Base-by-base conservation (phyloP, 768 basidiomycete genomes). In the Phlebiopsis gigantea region DNA sequence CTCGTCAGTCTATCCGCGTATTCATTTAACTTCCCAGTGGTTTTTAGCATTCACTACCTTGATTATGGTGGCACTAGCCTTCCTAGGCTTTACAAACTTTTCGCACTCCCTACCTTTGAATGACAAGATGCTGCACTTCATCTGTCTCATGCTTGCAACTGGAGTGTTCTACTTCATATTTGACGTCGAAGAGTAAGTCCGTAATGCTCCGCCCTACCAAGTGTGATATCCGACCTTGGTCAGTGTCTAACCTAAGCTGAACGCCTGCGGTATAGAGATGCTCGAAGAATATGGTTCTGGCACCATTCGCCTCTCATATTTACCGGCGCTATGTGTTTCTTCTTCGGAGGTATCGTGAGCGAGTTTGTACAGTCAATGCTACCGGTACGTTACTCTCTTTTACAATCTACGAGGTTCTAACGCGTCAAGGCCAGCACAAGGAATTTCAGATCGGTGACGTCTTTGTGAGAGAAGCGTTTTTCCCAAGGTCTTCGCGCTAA, bases 271-370 rank as follows among this genome's bases (percentile, higher is more conserved):
- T 42, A 2, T 14, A 93, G 91, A 67, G 85, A 85, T 53, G 84
- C 85, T 6, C 75, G 90, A 57, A 77, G 90, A 60, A 79, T 93
- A 69, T 93, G 92, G 90, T 87, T 90, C 62, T 93, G 91, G 91
- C 80, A 90, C 26, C 79, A 87, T 66, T 78, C 83, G 25, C 78
- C 81, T 8, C 68, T 90, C 10, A 82, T 90, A 46, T 79, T 88
- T 65, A 90, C 92, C 1, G 68, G 69, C 4, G 69, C 88, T 62
- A 74, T 83, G 4, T 93, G 91, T 63, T 82, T 89, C 71, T 80
- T 93, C 64, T 82, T 88, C 59, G 91, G 91, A 10, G 90, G 89
- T 1, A 76, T 93, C 53, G 65, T 92, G 24, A 91, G 87, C 68
- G 91, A 93, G 71, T 69, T 93, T 57, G 86, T 93, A 1, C 90